These are phyloP conservation scores for Neurospora africana DNA, from an alignment of 495 filamentous ascomycete genomes.

Conservation along the genomic window DNA sequence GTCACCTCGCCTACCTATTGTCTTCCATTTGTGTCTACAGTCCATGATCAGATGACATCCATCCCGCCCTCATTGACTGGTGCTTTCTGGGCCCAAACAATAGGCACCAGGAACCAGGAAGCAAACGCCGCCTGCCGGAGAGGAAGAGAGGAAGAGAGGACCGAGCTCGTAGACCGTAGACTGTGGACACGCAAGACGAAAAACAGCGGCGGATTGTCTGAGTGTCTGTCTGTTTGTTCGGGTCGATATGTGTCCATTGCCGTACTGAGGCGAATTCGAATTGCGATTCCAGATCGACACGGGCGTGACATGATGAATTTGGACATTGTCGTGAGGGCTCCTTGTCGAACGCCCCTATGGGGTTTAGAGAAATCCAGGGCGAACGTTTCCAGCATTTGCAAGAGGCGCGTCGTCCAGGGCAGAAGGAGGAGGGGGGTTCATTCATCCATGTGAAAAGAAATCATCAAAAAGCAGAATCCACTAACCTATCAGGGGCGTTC, in stretches of 20 bases:
- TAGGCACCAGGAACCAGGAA: neutral
- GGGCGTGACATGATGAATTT: neutral
- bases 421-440: neutral
- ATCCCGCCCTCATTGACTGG: neutral
- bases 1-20: neutral
- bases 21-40: neutral
- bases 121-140: neutral
- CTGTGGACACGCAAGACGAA: neutral
- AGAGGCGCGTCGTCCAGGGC: neutral
- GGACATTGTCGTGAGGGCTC: neutral
- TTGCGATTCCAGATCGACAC: neutral
- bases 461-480: conserved; percentile 6
- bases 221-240: neutral
- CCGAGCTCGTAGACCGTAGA: neutral
- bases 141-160: neutral
- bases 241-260: neutral
- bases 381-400: neutral
- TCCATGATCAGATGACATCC: neutral
- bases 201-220: neutral
- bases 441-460: neutral
- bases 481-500: conserved; percentile 65
- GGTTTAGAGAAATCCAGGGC: neutral
- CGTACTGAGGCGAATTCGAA: neutral
- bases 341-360: neutral
- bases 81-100: neutral